These are phyloP conservation scores for Ophiostoma pallidulum DNA, from an alignment of 2,329 filamentous ascomycete species.

Conservation along the genomic window DNA sequence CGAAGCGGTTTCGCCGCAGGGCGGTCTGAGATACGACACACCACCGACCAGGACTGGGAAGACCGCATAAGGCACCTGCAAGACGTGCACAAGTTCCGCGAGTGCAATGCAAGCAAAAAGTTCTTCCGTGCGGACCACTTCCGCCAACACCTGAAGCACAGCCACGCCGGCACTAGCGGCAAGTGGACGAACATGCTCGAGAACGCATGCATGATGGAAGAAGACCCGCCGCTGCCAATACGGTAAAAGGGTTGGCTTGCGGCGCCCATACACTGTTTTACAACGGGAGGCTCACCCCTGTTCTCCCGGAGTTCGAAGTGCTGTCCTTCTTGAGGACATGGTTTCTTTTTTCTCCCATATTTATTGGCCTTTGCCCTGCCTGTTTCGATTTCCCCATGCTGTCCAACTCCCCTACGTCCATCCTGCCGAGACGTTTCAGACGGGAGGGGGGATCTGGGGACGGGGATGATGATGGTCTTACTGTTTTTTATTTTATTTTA, in stretches of 20 bases:
- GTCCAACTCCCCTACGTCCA: no score
- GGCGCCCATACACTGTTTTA: no score
- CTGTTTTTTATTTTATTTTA: no score
- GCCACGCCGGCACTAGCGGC: constrained; percentile 87
- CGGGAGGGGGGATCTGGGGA: no score
- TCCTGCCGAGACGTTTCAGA: no score
- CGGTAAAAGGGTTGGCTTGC: constrained; percentile 23
- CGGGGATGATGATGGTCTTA: no score
- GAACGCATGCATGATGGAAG: constrained; percentile 87
- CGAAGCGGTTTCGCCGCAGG: constrained; percentile 37
- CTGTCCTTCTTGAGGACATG: no score
- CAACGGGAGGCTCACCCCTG: no score
- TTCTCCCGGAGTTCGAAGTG: no score
- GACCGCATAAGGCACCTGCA: constrained; percentile 77
- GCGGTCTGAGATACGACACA: constrained; percentile 26
- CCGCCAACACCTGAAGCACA: constrained; percentile 95
- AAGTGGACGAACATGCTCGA: constrained; percentile 99
- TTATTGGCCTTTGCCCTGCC: no score
- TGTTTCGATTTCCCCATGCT: no score
- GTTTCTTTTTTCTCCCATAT: no score
- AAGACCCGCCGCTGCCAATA: constrained; percentile 54
- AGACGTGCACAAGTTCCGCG: constrained; percentile 88
- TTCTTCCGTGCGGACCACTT: constrained; percentile 98
- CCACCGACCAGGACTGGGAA: constrained; percentile 83
- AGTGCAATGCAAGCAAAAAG: constrained; percentile 97